A percentile compares a stretch with the other conserved stretches of the same genome.
Conservation (phyloP, 805 yeast species). For the Kregervanrija fluxuum region DNA sequence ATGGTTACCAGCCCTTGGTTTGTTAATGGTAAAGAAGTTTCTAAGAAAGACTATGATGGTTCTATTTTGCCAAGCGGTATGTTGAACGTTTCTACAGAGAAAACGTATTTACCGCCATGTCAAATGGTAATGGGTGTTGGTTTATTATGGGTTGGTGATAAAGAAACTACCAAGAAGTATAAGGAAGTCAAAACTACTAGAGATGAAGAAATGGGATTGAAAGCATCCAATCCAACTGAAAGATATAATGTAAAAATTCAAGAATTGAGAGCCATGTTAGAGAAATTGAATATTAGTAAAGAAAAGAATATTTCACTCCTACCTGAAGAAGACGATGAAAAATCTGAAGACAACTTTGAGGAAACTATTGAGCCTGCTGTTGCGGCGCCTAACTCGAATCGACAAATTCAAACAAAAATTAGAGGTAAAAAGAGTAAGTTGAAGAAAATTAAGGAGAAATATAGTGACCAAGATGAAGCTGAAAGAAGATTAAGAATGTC, state of each 20-base stretch:
- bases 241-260: slow-evolving; percentile 17
- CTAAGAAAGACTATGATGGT: slow-evolving; percentile 59
- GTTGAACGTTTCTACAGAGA: slow-evolving; percentile 47
- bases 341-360: not conserved
- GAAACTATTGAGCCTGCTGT: not conserved
- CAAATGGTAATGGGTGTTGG: slow-evolving; percentile 89
- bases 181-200: slow-evolving; percentile 19
- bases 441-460: slow-evolving; percentile 76
- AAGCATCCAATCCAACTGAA: slow-evolving; percentile 22
- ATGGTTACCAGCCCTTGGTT: slow-evolving; percentile 80
- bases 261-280: slow-evolving; percentile 26
- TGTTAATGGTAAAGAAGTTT: slow-evolving; percentile 60
- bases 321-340: slow-evolving; percentile 2
- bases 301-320: not conserved
- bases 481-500: slow-evolving; percentile 71
- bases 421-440: slow-evolving; percentile 83
- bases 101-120: slow-evolving; percentile 63
- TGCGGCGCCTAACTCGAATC: slow-evolving; percentile 12
- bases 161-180: slow-evolving; percentile 35
- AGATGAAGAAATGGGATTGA: slow-evolving; percentile 25
- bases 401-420: slow-evolving; percentile 34
- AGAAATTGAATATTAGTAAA: slow-evolving; percentile 16
- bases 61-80: slow-evolving; percentile 53
- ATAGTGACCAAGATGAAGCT: slow-evolving; percentile 88
- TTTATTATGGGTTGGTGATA: slow-evolving; percentile 65